These are phyloP conservation scores for Alternaria dauci DNA, from an alignment of 2,329 filamentous ascomycete species.

Conservation along the genomic window DNA sequence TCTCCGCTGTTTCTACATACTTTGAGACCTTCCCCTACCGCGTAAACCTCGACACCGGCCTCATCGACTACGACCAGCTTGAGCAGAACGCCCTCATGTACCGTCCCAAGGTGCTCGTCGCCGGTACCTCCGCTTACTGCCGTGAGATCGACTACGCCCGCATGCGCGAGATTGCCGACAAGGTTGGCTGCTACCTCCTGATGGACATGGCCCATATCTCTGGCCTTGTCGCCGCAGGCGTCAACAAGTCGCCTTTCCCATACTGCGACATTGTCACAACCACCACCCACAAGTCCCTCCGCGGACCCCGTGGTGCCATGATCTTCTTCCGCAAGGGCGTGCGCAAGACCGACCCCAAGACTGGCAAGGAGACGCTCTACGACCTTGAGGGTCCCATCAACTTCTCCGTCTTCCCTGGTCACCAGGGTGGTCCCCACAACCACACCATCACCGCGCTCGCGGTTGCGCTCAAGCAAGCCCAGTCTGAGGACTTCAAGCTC, in stretches of 20 bases:
- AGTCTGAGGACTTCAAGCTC: slow-evolving; percentile 85
- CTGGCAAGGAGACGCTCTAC: slow-evolving; percentile 84
- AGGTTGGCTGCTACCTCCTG: slow-evolving; percentile 89
- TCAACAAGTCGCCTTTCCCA: slow-evolving; percentile 87
- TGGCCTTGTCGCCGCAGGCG: slow-evolving; percentile 88
- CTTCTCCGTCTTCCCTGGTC: slow-evolving; percentile 94
- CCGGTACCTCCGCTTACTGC: slow-evolving; percentile 94
- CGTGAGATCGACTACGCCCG: slow-evolving; percentile 93
- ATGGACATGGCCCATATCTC: slow-evolving; percentile 99
- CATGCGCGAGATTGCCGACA: slow-evolving; percentile 90
- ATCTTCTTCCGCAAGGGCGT: slow-evolving; percentile 98
- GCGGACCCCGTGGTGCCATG: slow-evolving; percentile 93
- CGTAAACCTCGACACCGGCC: slow-evolving; percentile 85
- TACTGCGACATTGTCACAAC: slow-evolving; percentile 96
- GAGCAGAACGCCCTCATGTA: slow-evolving; percentile 88
- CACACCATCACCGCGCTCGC: slow-evolving; percentile 97
- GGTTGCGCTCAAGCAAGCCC: slow-evolving; percentile 93
- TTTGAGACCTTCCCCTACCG: slow-evolving; percentile 98
- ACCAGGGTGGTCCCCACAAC: slow-evolving; percentile 98
- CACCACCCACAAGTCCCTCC: slow-evolving; percentile 96
- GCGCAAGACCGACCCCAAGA: slow-evolving; percentile 81
- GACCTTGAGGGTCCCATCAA: slow-evolving; percentile 95
- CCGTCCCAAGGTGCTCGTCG: slow-evolving; percentile 93
- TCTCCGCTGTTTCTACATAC: slow-evolving; percentile 98
- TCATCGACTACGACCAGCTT: slow-evolving; percentile 94